phyloP scores from a whole-genome alignment of 768 basidiomycete genomes.

The Collybiopsis confluens region DNA sequence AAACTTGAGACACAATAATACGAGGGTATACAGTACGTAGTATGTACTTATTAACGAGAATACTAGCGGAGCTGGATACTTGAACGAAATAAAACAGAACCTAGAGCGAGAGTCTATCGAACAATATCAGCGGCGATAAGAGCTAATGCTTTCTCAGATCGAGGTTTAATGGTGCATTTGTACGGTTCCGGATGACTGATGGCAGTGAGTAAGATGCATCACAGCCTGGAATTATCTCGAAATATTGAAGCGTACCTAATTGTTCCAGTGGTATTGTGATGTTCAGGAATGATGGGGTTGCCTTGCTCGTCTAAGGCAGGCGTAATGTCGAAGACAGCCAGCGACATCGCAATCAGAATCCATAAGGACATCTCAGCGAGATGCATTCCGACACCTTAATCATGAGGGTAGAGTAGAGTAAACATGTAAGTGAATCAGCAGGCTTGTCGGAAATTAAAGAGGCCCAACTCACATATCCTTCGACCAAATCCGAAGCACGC shows the following conservation, averaged over 20 bases:
- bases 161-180: slow-evolving; percentile 15
- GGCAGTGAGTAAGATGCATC: neutral
- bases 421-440: neutral
- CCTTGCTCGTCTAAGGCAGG: slow-evolving; percentile 19
- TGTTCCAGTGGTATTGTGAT: slow-evolving; percentile 10
- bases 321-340: slow-evolving; percentile 38
- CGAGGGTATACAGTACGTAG: neutral
- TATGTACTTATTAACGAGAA: neutral
- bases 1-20: too few species aligned
- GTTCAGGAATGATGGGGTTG: slow-evolving; percentile 7
- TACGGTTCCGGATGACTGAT: slow-evolving; percentile 19
- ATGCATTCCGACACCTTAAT: slow-evolving; percentile 11
- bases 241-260: slow-evolving; percentile 8
- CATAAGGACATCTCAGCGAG: slow-evolving; percentile 41
- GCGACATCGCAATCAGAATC: slow-evolving; percentile 33
- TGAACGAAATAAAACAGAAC: neutral
- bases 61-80: neutral
- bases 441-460: too few species aligned
- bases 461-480: too few species aligned
- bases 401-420: slow-evolving; percentile 1
- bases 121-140: slow-evolving; percentile 12
- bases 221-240: neutral
- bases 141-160: slow-evolving; percentile 14
- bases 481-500: slow-evolving; percentile 54
- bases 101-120: neutral